Evolutionary conservation across 371 early-diverging fungal species (phyloP).

Genomic region (Rhizomucor pusillus): DNA sequence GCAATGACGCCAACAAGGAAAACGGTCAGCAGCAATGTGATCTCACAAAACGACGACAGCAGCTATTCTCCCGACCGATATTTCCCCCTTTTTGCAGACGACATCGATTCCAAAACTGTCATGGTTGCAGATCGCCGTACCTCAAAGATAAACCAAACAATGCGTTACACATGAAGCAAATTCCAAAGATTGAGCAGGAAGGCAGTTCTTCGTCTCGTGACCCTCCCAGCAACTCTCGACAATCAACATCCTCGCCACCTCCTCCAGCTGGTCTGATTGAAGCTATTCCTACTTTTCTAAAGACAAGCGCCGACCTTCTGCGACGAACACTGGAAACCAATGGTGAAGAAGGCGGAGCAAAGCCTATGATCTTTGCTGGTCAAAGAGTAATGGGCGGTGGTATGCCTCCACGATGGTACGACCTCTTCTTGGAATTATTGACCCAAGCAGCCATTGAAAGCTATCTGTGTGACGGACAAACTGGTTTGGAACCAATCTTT

Average conservation of each 20-base stretch:
- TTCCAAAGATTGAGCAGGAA: conserved; percentile 37
- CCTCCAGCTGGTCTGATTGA: conserved; percentile 44
- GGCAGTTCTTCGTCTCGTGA: conserved; percentile 9
- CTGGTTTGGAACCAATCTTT: conserved; percentile 52
- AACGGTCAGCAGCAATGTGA: conserved; percentile 3
- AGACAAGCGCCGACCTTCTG: conserved; percentile 55
- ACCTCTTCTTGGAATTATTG: conserved; percentile 55
- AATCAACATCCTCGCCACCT: conserved; percentile 4
- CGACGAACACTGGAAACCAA: conserved; percentile 33
- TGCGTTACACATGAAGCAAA: conserved; percentile 27
- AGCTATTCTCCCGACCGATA: conserved; percentile 25
- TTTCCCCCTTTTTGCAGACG: conserved; percentile 38
- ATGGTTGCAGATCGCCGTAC: conserved; percentile 27
- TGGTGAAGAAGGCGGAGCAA: conserved; percentile 12
- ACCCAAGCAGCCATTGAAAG: conserved; percentile 63
- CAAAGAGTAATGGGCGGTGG: conserved; percentile 54
- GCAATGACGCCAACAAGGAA: conserved; percentile 14
- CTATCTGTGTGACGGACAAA: conserved; percentile 54
- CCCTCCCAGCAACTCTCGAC: not conserved
- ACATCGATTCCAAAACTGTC: conserved; percentile 36
- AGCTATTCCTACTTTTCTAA: conserved; percentile 56
- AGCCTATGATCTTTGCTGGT: conserved; percentile 42
- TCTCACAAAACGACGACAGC: conserved; percentile 20
- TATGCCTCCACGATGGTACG: conserved; percentile 59
- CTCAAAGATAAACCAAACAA: conserved; percentile 20